Evolutionary conservation across 1,284 basidiomycete species (phyloP).

Genomic region (Rhodotorula sp.): DNA sequence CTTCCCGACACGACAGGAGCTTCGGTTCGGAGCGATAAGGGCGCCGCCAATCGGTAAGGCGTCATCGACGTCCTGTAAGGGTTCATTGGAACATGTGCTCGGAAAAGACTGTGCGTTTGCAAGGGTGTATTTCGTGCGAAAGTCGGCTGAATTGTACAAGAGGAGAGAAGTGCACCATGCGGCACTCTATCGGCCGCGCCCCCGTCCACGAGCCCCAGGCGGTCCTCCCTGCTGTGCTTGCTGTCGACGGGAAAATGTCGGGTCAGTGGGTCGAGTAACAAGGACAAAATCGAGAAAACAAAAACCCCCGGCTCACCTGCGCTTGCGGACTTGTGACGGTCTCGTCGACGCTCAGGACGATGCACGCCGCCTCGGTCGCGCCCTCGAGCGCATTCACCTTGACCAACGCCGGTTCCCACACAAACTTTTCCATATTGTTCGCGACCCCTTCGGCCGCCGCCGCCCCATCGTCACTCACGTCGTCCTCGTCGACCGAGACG

Average conservation of each 20-base stretch:
- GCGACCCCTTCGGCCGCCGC: constrained; percentile 62
- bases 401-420: constrained; percentile 96
- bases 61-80: too few relatives aligned
- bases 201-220: background rate
- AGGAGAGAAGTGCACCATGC: too few relatives aligned
- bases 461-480: constrained; percentile 60
- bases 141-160: too few relatives aligned
- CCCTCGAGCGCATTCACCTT: constrained; percentile 94
- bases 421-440: constrained; percentile 92
- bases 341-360: constrained; percentile 93
- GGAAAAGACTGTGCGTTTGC: too few relatives aligned
- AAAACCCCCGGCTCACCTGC: background rate
- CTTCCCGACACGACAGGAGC: too few relatives aligned
- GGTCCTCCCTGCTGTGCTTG: constrained; percentile 4
- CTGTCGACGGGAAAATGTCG: background rate
- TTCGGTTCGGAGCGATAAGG: too few relatives aligned
- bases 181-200: background rate
- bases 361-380: constrained; percentile 91
- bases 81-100: too few relatives aligned
- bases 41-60: too few relatives aligned
- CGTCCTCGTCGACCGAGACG: constrained; percentile 85
- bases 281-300: too few relatives aligned
- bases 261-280: background rate
- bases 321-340: constrained; percentile 58
- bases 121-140: too few relatives aligned